These are phyloP conservation scores for Didymella exigua DNA, from an alignment of 2,329 filamentous ascomycete species.

Conservation along the genomic window DNA sequence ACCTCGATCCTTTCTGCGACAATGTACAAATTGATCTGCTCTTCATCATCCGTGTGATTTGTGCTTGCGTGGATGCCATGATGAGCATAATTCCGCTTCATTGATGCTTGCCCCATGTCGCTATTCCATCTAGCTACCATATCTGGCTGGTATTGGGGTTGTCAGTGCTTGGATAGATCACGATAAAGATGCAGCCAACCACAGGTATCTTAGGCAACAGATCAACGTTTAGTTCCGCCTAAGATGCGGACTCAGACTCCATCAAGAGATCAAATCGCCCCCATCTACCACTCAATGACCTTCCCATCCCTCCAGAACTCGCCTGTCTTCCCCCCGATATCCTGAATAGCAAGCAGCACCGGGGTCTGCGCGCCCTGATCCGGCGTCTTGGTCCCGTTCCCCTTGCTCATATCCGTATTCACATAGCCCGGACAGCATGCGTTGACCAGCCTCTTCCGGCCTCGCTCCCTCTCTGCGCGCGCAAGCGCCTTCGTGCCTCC, in stretches of 20 bases:
- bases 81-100: too few relatives aligned
- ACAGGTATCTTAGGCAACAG: neutral
- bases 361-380: constrained; percentile 55
- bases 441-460: constrained; percentile 44
- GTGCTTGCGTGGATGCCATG: too few relatives aligned
- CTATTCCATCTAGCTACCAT: too few relatives aligned
- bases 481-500: constrained; percentile 51
- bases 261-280: too few relatives aligned
- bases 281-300: constrained; percentile 44
- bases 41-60: too few relatives aligned
- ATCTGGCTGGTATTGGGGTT: too few relatives aligned
- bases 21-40: too few relatives aligned
- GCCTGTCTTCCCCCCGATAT: constrained; percentile 46
- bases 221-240: neutral
- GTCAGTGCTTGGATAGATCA: neutral
- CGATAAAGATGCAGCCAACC: neutral
- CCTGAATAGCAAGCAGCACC: constrained; percentile 51
- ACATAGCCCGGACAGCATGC: constrained; percentile 54
- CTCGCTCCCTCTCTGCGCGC: constrained; percentile 37
- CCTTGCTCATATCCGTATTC: constrained; percentile 55
- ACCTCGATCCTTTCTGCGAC: too few relatives aligned
- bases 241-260: too few relatives aligned
- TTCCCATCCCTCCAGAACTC: constrained; percentile 50
- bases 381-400: constrained; percentile 46
- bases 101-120: too few relatives aligned